Conservation (phyloP, 2,329 filamentous ascomycete genomes). For the Beauveria brongniartii region DNA sequence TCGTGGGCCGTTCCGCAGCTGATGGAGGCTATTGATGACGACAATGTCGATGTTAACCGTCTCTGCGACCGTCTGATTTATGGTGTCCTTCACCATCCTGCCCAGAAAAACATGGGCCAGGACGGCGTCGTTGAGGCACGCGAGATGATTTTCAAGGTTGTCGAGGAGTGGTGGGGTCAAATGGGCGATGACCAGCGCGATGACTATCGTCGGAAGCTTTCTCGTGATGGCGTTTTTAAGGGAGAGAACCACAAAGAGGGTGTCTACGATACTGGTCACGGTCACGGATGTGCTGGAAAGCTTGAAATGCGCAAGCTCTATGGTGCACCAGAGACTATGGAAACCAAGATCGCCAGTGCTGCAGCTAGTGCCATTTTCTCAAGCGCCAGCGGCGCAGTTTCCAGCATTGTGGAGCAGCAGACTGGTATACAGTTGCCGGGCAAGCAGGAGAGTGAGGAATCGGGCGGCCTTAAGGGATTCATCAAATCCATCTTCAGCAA, state of each 20-base stretch:
- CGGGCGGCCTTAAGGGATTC: slow-evolving; percentile 60
- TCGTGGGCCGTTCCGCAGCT: slow-evolving; percentile 84
- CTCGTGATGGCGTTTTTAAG: slow-evolving; percentile 65
- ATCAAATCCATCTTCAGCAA: slow-evolving; percentile 62
- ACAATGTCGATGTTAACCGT: slow-evolving; percentile 58
- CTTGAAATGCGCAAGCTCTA: slow-evolving; percentile 68
- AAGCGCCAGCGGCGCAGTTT: slow-evolving; percentile 47
- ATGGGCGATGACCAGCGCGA: slow-evolving; percentile 55
- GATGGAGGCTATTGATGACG: slow-evolving; percentile 80
- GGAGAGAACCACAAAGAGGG: slow-evolving; percentile 83
- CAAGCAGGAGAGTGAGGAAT: slow-evolving; percentile 41
- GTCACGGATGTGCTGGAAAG: slow-evolving; percentile 74
- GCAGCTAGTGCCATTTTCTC: slow-evolving; percentile 50
- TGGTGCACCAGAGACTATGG: slow-evolving; percentile 37
- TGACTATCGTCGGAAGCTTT: slow-evolving; percentile 65
- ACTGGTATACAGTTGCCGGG: slow-evolving; percentile 34
- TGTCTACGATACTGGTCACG: slow-evolving; percentile 74
- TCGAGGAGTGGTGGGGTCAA: slow-evolving; percentile 74
- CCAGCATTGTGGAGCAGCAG: slow-evolving; percentile 36
- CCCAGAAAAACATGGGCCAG: slow-evolving; percentile 60
- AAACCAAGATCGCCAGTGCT: slow-evolving; percentile 48
- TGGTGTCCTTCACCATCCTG: slow-evolving; percentile 83
- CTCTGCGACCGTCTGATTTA: slow-evolving; percentile 69
- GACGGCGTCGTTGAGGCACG: slow-evolving; percentile 68
- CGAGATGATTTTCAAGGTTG: slow-evolving; percentile 66